Percentiles rank a stretch among this genome's conserved stretches.
Conservation (phyloP, 1,284 basidiomycete genomes). For the Xerocomus nothofagi region DNA sequence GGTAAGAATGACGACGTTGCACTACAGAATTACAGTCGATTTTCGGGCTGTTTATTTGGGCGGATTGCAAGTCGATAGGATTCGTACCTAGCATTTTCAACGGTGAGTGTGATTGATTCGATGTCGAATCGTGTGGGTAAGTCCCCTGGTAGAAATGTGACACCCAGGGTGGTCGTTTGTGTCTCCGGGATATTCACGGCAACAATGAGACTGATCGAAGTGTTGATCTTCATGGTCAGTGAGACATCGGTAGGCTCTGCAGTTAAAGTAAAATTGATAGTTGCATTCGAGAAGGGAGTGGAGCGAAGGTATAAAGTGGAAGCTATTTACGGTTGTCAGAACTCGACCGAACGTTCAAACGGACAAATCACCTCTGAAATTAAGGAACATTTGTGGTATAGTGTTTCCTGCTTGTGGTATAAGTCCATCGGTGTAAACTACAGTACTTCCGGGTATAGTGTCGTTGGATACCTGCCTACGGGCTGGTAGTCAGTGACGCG, state of each 20-base stretch:
- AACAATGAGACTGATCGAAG: slow-evolving; percentile 34
- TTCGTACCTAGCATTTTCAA: slow-evolving; percentile 42
- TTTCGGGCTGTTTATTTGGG: neutral
- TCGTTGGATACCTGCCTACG: slow-evolving; percentile 19
- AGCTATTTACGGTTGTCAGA: slow-evolving; percentile 34
- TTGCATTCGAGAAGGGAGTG: slow-evolving; percentile 47
- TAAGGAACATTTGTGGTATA: slow-evolving; percentile 55
- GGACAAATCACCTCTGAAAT: slow-evolving; percentile 44
- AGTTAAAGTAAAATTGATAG: slow-evolving; percentile 49
- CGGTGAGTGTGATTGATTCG: slow-evolving; percentile 41
- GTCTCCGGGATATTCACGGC: slow-evolving; percentile 40
- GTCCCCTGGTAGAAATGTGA: slow-evolving; percentile 42
- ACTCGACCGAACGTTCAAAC: neutral
- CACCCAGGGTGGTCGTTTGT: slow-evolving; percentile 41
- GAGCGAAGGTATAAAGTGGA: slow-evolving; percentile 46
- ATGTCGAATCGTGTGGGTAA: slow-evolving; percentile 40
- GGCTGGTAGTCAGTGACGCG: neutral
- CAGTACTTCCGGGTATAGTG: slow-evolving; percentile 26
- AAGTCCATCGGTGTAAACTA: slow-evolving; percentile 43
- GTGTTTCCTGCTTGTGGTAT: slow-evolving; percentile 38
- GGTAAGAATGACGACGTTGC: slow-evolving; percentile 43
- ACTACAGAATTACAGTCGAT: slow-evolving; percentile 21
- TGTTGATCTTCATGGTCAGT: slow-evolving; percentile 30
- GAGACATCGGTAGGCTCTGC: slow-evolving; percentile 34
- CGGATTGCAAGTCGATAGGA: neutral